These are phyloP conservation scores for Brassica cretica DNA, from an alignment of 345 rosid species.

Conservation along the genomic window DNA sequence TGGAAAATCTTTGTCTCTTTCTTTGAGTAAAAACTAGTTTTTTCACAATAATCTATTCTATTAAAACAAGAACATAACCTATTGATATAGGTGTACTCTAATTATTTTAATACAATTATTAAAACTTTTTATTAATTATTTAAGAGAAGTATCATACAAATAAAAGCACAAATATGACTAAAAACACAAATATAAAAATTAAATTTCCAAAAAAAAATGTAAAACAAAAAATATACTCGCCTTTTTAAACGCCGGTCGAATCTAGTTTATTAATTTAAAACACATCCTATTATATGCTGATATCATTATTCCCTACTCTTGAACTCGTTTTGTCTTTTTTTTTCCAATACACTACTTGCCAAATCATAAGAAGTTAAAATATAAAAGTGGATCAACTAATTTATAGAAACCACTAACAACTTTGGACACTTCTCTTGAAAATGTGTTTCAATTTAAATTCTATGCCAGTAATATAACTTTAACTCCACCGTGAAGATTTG, in stretches of 20 bases:
- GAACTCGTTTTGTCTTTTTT: constrained; percentile 44
- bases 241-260: too few species aligned
- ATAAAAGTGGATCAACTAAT: constrained; percentile 36
- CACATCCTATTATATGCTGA: constrained; percentile 37
- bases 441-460: constrained; percentile 19
- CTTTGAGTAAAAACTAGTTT: too few species aligned
- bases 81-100: too few species aligned
- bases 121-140: too few species aligned
- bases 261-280: constrained; percentile 49
- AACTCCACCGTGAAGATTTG: constrained; percentile 37
- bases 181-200: too few species aligned
- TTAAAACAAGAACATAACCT: too few species aligned
- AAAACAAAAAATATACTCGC: too few species aligned
- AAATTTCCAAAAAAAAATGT: too few species aligned
- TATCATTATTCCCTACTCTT: constrained; percentile 47
- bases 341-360: constrained; percentile 21
- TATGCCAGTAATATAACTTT: constrained; percentile 32
- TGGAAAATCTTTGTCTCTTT: constrained; percentile 36
- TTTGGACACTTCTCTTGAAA: constrained; percentile 32
- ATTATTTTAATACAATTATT: too few species aligned
- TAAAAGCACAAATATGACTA: too few species aligned
- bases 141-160: too few species aligned
- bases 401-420: constrained; percentile 34
- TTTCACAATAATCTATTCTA: too few species aligned
- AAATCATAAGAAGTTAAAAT: constrained; percentile 35